These are phyloP conservation scores for Aspergillus fischeri DNA, from an alignment of 2,329 filamentous ascomycete species.

Conservation along the genomic window DNA sequence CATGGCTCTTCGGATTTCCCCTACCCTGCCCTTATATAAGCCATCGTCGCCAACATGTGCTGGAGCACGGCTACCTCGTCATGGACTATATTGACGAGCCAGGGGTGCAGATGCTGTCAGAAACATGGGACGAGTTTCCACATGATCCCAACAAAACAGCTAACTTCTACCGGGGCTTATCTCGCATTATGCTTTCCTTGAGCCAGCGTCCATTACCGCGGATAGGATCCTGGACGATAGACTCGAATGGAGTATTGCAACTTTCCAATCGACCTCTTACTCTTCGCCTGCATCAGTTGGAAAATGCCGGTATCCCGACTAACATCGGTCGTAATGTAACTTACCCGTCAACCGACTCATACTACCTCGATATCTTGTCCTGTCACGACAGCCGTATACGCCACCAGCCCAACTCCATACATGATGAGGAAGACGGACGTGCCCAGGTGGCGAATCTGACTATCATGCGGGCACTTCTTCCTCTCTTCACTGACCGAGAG, in stretches of 20 bases:
- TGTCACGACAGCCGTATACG: conserved; percentile 34
- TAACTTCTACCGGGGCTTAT: conserved; percentile 19
- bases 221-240: conserved; percentile 32
- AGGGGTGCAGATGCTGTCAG: conserved; percentile 24
- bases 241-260: conserved; percentile 22
- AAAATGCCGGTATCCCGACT: conserved; percentile 32
- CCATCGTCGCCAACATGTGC: conserved; percentile 8
- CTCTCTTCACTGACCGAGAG: conserved; percentile 26
- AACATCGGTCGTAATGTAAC: conserved; percentile 30
- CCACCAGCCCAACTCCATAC: conserved; percentile 32
- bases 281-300: conserved; percentile 27
- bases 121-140: conserved; percentile 22
- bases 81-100: conserved; percentile 25
- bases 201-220: conserved; percentile 21
- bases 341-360: conserved; percentile 28
- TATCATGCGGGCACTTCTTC: conserved; percentile 24
- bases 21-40: conserved; percentile 23
- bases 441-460: conserved; percentile 28
- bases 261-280: conserved; percentile 37
- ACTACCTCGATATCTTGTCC: conserved; percentile 28
- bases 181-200: conserved; percentile 20
- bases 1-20: conserved; percentile 17
- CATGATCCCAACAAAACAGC: conserved; percentile 12
- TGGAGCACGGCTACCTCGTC: conserved; percentile 26
- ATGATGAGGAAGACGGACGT: conserved; percentile 24